Base-by-base conservation (phyloP, 225 moss, liverwort and hornwort genomes). In the Physcomitrium patens region DNA sequence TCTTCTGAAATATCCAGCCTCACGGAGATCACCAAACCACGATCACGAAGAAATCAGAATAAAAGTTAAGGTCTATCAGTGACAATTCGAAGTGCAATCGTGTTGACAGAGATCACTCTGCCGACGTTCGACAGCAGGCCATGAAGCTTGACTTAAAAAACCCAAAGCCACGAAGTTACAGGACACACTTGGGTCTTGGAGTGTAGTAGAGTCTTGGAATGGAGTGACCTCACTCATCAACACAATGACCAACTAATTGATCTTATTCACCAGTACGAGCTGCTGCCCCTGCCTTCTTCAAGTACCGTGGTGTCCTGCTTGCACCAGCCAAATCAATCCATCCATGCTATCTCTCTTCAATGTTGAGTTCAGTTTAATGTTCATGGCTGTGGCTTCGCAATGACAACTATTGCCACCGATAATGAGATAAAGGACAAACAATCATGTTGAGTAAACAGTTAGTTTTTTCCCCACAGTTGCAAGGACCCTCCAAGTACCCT, bases 301-400 rank as follows among this genome's bases (percentile, higher is more conserved):
- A 53, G 52, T 73, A 49, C 61, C 51, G 63, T 42, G 44, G 44
- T 12, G 73, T 73, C 63, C 73, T 63, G 42, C 22, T 10, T 9
- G 74, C 74, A 74, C 64, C 74, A 75, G 66, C 66, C 57, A 75
- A 75, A 75, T 75, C 75, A 75, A 49, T 49, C 49, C 49, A 49
- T 49, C 15, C 49, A 49, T 56, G 53, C 26, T 45, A 66, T 75
- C 71, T 8, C 71, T 8, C 12, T 48, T 71, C 48, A 72, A 50
- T 57, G 57, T 16, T 43, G 31, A 4, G 56, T 70, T 26, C 70
- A 57, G 42, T 23, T 22, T 51, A 62, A 37, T 28, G 60, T 28
- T 61, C 60, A 27, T 61, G 60, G 49, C 60, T 1, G 9, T 63
- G 23, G 74, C 74, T 53, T 5, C 3, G 7, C 7, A 74, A 64